A percentile compares a stretch with the other conserved stretches of the same genome.
Evolutionary conservation across 1,284 basidiomycete species (phyloP).

Genomic region (Pseudozyma hubeiensis): DNA sequence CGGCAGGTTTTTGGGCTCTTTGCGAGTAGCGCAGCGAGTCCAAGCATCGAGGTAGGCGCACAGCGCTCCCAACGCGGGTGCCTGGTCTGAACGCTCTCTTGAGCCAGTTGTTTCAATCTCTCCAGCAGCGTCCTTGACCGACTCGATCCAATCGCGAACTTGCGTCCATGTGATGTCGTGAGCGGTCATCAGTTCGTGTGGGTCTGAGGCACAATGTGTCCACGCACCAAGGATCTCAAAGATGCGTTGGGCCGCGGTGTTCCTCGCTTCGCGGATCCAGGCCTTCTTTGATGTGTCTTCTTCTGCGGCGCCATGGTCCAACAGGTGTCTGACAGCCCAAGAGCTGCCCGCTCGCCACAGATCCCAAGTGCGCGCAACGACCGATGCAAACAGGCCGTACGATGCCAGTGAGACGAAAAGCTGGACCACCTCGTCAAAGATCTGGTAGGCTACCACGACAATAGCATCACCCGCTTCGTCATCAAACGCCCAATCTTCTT

Average conservation of each 20-base stretch:
- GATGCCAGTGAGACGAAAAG: conserved; percentile 78
- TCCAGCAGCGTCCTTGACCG: conserved; percentile 19
- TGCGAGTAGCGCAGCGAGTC: conserved; percentile 28
- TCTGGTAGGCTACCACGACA: conserved; percentile 64
- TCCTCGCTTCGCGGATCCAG: conserved; percentile 20
- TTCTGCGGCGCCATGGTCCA: background rate
- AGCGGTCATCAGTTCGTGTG: conserved; percentile 83
- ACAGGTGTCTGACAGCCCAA: conserved; percentile 37
- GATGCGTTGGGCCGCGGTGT: conserved; percentile 55
- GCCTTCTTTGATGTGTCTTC: background rate
- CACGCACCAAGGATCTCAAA: conserved; percentile 76
- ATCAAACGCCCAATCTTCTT: conserved; percentile 19
- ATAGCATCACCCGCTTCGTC: conserved; percentile 69
- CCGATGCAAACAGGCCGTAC: conserved; percentile 81
- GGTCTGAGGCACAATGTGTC: conserved; percentile 85
- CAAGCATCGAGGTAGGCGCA: conserved; percentile 34
- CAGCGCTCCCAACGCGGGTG: conserved; percentile 27
- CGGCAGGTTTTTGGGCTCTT: conserved; percentile 27
- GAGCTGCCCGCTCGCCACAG: conserved; percentile 38
- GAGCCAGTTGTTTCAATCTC: background rate
- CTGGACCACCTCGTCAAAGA: conserved; percentile 69
- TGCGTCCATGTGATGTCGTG: conserved; percentile 94
- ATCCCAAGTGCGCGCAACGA: conserved; percentile 70
- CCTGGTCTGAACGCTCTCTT: background rate
- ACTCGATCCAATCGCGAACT: conserved; percentile 76